Percentiles rank a stretch among this genome's conserved stretches.
Evolutionary conservation across 129 eudicot species (phyloP).

Genomic region (Tagetes erecta): DNA sequence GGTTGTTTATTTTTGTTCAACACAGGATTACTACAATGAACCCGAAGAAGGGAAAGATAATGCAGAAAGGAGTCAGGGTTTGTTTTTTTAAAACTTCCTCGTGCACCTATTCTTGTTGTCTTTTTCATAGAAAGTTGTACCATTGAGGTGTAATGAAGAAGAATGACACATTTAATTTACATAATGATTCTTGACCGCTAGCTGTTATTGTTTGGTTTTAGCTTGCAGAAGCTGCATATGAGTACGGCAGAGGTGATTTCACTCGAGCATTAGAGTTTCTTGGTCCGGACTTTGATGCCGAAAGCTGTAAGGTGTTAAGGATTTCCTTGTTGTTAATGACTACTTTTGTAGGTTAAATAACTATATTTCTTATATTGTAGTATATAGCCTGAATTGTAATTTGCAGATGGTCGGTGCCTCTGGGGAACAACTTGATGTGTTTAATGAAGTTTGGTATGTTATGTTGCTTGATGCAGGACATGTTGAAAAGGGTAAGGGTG

Average conservation of each 20-base stretch:
- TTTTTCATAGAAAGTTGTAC: not conserved
- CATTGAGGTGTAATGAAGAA: not conserved
- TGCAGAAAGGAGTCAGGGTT: constrained; percentile 72
- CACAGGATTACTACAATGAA: constrained; percentile 65
- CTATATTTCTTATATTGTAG: not conserved
- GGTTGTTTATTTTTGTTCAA: not conserved
- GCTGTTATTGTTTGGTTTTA: constrained; percentile 27
- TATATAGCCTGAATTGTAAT: not conserved
- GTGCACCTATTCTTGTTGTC: not conserved
- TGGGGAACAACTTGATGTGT: constrained; percentile 91
- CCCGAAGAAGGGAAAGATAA: constrained; percentile 54
- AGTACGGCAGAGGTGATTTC: constrained; percentile 73
- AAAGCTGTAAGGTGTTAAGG: constrained; percentile 61
- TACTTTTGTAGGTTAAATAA: not conserved
- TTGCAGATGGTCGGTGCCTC: constrained; percentile 92
- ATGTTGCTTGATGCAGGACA: constrained; percentile 68
- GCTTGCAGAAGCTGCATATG: constrained; percentile 86
- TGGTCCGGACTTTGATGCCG: constrained; percentile 71
- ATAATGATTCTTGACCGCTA: not conserved
- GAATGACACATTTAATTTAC: not conserved
- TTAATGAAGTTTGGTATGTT: constrained; percentile 69
- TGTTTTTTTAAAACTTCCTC: constrained; percentile 28
- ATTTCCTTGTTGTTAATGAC: not conserved
- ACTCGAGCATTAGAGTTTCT: constrained; percentile 64
- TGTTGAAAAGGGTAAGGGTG: constrained; percentile 72